Evolutionary conservation across 1,284 basidiomycete species (phyloP), one percentile per base, ranked within the genome.

Genomic region (Golubevia sp.): DNA sequence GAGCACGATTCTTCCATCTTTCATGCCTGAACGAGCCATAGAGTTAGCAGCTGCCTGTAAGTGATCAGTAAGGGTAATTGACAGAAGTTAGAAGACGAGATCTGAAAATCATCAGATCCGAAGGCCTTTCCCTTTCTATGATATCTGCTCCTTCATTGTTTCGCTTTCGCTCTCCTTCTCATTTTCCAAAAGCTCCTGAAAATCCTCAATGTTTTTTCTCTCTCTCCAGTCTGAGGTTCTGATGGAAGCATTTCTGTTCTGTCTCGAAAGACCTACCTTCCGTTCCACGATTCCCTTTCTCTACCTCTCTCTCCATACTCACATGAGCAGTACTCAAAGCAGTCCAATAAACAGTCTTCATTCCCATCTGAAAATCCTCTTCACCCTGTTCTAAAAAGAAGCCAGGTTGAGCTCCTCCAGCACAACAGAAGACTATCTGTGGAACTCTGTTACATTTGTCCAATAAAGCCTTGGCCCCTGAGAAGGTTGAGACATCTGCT

Each of bases 291-390:
- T 34, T 11, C 30, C 30, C 30, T 11, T 5, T 34, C 30, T 34
- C 4, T 11, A 34, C 30, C 11, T 3, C 11, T 34, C 4, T 34
- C 30, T 34, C 11, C 11, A 34, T 23, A 71, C 88, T 69, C 70
- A 92, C 92, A 84, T 90, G 88, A 2, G 92, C 90, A 3, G 92
- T 90, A 86, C 89, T 92, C 1, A 92, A 90, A 13, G 85, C 85
- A 0, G 87, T 86, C 83, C 85, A 85, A 73, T 86, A 88, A 34
- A 85, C 85, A 38, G 84, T 85, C 67, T 86, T 84, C 65, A 87
- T 77, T 8, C 84, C 90, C 21, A 85, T 77, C 66, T 86, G 84
- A 68, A 94, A 82, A 49, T 90, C 87, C 49, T 87, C 85, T 66
- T 89, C 88, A 3, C 86, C 86, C 78, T 89, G 86, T 59, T 93